Evolutionary conservation across 108 stramenopile genomes (phyloP), one percentile per base, ranked within the genome.

Genomic region (Nannochloropsis gaditana): DNA sequence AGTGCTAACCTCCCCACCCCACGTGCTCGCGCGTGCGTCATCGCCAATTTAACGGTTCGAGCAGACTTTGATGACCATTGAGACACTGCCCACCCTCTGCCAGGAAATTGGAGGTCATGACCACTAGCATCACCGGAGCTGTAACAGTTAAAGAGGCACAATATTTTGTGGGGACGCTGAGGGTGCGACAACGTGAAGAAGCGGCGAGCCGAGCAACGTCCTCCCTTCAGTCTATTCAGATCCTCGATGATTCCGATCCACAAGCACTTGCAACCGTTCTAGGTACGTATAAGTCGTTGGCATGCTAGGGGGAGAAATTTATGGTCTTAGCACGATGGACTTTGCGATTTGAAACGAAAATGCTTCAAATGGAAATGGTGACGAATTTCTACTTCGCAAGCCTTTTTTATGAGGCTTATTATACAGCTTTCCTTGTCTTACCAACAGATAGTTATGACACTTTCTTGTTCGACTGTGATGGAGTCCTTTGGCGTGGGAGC

Each of bases 401-500:
- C 59, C n/a, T 73, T n/a, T 73, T 6, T n/a, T 73, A 15, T 73
- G 59, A 73, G 31, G 31, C 31, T 31, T 31, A 31, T 31, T 31
- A 31, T 31, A 31, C 31, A 1, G 31, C 31, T 31, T 31, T 31
- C 31, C 31, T 31, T 31, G 31, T 31, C 31, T 31, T 31, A 82
- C 9, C 19, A 15, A 82, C 82, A 82, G 82, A 82, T 45, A 45
- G 19, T 19, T 73, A 73, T n/a, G 59, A 73, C 59, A 73, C 8
- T 73, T 90, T 94, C 83, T 83, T 95, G 45, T 94, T 95, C 83
- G 95, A 95, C 88, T 94, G 94, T 84, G 95, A 95, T 80, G 95
- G 95, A 41, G 94, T 94, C 4, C 84, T 95, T 44, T 95, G 94
- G 86, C 89, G 94, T 85, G 93, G 94, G 1, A 84, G 87, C 9